phyloP scores from a whole-genome alignment of 1,139 yeast species.

The Maudiozyma humilis region DNA sequence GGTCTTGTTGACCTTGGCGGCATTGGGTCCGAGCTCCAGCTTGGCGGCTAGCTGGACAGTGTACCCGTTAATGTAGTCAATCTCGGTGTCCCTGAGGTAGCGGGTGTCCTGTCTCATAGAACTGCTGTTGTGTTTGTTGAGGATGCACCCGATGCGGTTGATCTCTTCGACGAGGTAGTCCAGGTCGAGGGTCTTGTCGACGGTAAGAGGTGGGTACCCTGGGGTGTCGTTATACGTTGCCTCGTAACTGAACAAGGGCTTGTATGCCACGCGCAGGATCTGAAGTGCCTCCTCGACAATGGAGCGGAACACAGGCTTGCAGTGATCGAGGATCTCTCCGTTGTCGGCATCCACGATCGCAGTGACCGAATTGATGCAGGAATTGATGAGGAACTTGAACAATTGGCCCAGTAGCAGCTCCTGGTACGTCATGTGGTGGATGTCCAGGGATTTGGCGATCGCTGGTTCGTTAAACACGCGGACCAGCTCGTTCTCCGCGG shows the following conservation, averaged over 20 bases:
- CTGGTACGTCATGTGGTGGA: conserved; percentile 41
- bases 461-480: conserved; percentile 23
- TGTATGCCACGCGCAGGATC: conserved; percentile 32
- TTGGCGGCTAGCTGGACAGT: conserved; percentile 42
- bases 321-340: conserved; percentile 51
- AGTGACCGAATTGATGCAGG: conserved; percentile 77
- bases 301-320: conserved; percentile 36
- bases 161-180: conserved; percentile 38
- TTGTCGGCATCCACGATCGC: conserved; percentile 68
- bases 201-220: conserved; percentile 21
- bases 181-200: conserved; percentile 34
- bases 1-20: conserved; percentile 29
- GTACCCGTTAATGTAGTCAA: conserved; percentile 73
- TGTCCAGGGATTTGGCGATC: conserved; percentile 34
- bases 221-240: conserved; percentile 27
- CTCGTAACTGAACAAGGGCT: conserved; percentile 27
- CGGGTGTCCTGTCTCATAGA: conserved; percentile 84
- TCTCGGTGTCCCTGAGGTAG: conserved; percentile 57
- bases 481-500: conserved; percentile 21
- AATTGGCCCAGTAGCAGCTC: conserved; percentile 57
- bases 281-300: conserved; percentile 43
- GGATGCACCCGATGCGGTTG: conserved; percentile 41
- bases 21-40: conserved; percentile 22
- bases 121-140: conserved; percentile 54
- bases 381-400: conserved; percentile 69